Conservation (phyloP, 176 grass and related monocot species). For the Aechmea fasciata region DNA sequence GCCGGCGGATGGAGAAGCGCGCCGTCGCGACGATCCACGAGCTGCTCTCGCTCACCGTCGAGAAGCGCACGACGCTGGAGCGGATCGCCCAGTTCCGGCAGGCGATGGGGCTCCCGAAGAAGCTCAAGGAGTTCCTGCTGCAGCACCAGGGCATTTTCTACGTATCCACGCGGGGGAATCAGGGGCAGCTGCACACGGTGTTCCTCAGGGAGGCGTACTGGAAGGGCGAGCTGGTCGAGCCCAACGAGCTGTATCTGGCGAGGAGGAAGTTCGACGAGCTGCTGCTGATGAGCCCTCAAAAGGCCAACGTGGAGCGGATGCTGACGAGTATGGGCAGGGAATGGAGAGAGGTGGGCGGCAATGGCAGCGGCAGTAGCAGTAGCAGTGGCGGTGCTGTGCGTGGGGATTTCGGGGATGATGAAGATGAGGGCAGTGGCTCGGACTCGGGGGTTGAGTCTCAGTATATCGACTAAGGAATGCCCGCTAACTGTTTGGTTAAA, state of each 20-base stretch:
- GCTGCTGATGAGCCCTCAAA: constrained; percentile 50
- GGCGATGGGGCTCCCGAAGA: constrained; percentile 63
- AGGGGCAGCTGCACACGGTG: constrained; percentile 71
- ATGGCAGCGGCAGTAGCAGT: constrained; percentile 15
- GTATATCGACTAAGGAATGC: constrained; percentile 52
- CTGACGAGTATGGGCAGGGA: constrained; percentile 72
- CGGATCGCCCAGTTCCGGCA: constrained; percentile 69
- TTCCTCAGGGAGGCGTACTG: constrained; percentile 73
- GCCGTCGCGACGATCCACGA: constrained; percentile 67
- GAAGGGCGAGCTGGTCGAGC: constrained; percentile 56
- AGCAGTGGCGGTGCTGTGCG: constrained; percentile 30
- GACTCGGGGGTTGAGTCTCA: constrained; percentile 81
- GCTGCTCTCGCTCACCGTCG: constrained; percentile 49
- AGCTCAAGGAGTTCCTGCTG: constrained; percentile 82
- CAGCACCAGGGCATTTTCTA: constrained; percentile 91
- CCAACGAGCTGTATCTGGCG: constrained; percentile 47
- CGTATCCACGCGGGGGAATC: constrained; percentile 72
- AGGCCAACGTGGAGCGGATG: constrained; percentile 76
- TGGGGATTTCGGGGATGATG: constrained; percentile 23
- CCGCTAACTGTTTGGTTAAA: neutral
- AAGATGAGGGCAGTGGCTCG: constrained; percentile 43
- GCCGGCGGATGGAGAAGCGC: constrained; percentile 72
- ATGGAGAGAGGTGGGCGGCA: constrained; percentile 22
- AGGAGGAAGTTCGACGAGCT: constrained; percentile 57
- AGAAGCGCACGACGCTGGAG: constrained; percentile 74